Evolutionary conservation across 164 flowering plant species (phyloP).

Genomic region (Cinnamomum micranthum): DNA sequence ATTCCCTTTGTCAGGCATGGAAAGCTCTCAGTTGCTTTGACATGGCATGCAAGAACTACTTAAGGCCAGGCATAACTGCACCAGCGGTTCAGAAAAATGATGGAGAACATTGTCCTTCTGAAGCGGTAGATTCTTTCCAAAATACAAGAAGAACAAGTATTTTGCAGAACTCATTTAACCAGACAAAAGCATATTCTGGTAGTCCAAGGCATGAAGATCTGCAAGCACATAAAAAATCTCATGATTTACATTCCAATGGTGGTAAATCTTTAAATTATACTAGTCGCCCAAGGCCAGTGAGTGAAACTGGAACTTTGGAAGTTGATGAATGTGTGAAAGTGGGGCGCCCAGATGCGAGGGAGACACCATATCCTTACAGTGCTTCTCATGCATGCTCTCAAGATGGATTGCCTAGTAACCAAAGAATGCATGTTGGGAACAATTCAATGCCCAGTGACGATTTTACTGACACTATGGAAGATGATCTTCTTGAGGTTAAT

Average conservation of each 20-base stretch:
- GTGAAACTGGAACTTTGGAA: conserved; percentile 17
- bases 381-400: conserved; percentile 5
- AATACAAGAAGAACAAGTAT: conserved; percentile 23
- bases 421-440: conserved; percentile 13
- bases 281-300: conserved; percentile 14
- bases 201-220: conserved; percentile 11
- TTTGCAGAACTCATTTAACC: conserved; percentile 28
- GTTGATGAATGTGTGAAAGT: conserved; percentile 11
- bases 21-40: conserved; percentile 55
- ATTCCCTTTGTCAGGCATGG: conserved; percentile 70
- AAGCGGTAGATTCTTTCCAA: conserved; percentile 11
- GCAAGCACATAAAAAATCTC: conserved; percentile 20
- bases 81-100: conserved; percentile 29
- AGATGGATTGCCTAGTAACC: conserved; percentile 20
- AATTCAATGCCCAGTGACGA: conserved; percentile 5
- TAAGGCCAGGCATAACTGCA: conserved; percentile 64
- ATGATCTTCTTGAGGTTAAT: conserved; percentile 81
- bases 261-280: conserved; percentile 21
- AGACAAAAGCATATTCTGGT: conserved; percentile 8
- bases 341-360: conserved; percentile 14
- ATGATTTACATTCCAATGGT: conserved; percentile 14
- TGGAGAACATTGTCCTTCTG: conserved; percentile 12
- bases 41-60: conserved; percentile 46
- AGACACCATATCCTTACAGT: conserved; percentile 15
- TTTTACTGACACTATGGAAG: conserved; percentile 41